phyloP scores from a whole-genome alignment of 331 rosid species.

The Rosa hybrid region DNA sequence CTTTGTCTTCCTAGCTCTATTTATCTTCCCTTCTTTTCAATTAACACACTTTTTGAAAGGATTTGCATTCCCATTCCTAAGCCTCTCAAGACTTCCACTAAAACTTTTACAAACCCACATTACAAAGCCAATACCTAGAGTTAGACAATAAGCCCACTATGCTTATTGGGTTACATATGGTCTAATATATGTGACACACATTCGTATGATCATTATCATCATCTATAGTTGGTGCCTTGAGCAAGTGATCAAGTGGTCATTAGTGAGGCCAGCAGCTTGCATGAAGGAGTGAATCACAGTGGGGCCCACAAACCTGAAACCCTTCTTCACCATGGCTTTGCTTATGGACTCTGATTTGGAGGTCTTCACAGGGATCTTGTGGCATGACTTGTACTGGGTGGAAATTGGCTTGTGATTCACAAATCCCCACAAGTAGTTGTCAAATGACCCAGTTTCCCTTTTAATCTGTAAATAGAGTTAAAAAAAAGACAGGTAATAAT shows the following conservation, averaged over 20 bases:
- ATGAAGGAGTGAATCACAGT: slow-evolving; percentile 38
- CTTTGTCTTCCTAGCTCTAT: slow-evolving; percentile 9
- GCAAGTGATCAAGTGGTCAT: slow-evolving; percentile 42
- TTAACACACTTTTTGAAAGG: neutral
- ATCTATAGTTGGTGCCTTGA: slow-evolving; percentile 25
- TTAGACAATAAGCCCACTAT: slow-evolving; percentile 15
- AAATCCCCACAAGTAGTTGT: slow-evolving; percentile 41
- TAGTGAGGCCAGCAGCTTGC: slow-evolving; percentile 42
- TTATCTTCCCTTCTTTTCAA: neutral
- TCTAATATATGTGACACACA: slow-evolving; percentile 9
- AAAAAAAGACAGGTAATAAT: neutral
- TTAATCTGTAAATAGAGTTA: slow-evolving; percentile 15
- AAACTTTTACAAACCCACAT: slow-evolving; percentile 5
- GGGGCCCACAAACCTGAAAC: slow-evolving; percentile 39
- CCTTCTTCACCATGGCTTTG: slow-evolving; percentile 37
- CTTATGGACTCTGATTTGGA: slow-evolving; percentile 40
- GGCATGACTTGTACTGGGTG: slow-evolving; percentile 29
- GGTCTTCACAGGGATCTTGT: slow-evolving; percentile 41
- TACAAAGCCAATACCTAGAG: slow-evolving; percentile 2
- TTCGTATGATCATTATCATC: neutral
- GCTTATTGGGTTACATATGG: slow-evolving; percentile 17
- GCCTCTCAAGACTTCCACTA: neutral
- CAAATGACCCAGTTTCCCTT: slow-evolving; percentile 32
- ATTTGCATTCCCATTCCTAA: neutral
- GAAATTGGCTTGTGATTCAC: slow-evolving; percentile 36